These are phyloP conservation scores for Penicillium sp. DNA, from an alignment of 2,329 filamentous ascomycete species.

Conservation along the genomic window DNA sequence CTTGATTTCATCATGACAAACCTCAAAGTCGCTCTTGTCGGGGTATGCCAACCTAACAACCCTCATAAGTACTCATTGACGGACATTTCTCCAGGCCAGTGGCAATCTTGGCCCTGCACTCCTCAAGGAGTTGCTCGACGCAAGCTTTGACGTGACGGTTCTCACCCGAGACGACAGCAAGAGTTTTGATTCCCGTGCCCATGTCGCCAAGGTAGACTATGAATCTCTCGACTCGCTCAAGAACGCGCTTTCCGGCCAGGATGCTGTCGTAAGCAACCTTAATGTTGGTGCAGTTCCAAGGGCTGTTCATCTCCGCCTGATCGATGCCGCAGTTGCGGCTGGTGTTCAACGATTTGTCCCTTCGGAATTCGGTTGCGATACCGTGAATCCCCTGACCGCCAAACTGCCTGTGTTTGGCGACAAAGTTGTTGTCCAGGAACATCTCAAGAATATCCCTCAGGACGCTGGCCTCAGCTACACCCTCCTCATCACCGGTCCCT, in stretches of 20 bases:
- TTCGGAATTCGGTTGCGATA: conserved; percentile 39
- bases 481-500: conserved; percentile 31
- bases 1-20: not conserved
- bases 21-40: conserved; percentile 5
- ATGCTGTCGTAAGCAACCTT: conserved; percentile 31
- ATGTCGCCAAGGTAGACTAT: conserved; percentile 31
- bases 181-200: conserved; percentile 4
- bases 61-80: not conserved
- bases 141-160: conserved; percentile 29
- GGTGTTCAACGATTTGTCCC: conserved; percentile 35
- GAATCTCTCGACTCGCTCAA: conserved; percentile 26
- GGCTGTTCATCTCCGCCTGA: conserved; percentile 19
- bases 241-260: conserved; percentile 26
- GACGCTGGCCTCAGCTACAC: conserved; percentile 34
- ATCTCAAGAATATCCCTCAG: conserved; percentile 24
- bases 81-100: conserved; percentile 20
- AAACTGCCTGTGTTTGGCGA: conserved; percentile 33
- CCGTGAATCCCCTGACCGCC: conserved; percentile 22
- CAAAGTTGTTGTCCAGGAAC: conserved; percentile 32
- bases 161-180: conserved; percentile 23
- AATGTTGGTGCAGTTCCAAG: conserved; percentile 6
- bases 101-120: conserved; percentile 32
- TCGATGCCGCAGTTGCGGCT: conserved; percentile 33
- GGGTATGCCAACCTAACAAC: not conserved
- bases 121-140: conserved; percentile 26